phyloP scores from a whole-genome alignment of 768 basidiomycete species.

The Rhodotorula sphaerocarpa region DNA sequence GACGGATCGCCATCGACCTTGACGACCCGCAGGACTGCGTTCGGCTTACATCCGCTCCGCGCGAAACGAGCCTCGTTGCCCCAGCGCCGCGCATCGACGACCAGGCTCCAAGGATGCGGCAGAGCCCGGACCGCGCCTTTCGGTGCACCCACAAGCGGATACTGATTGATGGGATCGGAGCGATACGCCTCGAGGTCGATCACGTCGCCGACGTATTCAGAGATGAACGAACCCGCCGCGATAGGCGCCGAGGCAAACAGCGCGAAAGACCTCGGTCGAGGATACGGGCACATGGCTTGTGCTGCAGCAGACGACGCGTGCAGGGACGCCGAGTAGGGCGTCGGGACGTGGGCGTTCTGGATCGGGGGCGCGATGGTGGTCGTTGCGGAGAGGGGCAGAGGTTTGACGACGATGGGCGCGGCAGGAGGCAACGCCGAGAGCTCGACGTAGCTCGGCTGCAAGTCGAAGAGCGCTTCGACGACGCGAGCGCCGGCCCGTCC shows the following conservation, averaged over 20 bases:
- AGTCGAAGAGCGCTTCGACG: constrained; percentile 22
- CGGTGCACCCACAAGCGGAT: constrained; percentile 62
- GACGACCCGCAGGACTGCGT: constrained; percentile 55
- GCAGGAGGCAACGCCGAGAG: constrained; percentile 18
- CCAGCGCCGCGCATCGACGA: constrained; percentile 66
- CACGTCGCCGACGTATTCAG: constrained; percentile 59
- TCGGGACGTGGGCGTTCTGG: constrained; percentile 30
- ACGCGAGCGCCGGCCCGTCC: background rate
- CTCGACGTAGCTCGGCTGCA: constrained; percentile 11
- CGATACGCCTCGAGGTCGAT: constrained; percentile 63
- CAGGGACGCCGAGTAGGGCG: constrained; percentile 20
- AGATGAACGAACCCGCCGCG: constrained; percentile 53
- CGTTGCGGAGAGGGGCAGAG: constrained; percentile 30
- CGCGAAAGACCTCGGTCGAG: constrained; percentile 47
- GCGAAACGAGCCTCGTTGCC: constrained; percentile 61
- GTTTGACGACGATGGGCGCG: constrained; percentile 28
- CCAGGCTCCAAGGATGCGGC: constrained; percentile 66
- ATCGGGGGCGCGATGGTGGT: constrained; percentile 25
- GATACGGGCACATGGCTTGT: constrained; percentile 37
- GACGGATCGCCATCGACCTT: constrained; percentile 32
- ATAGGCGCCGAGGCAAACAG: constrained; percentile 60
- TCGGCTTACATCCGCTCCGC: constrained; percentile 58
- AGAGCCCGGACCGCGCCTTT: constrained; percentile 75
- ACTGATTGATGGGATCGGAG: constrained; percentile 74
- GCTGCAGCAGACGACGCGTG: constrained; percentile 29